These are phyloP conservation scores for Musa balbisiana DNA, from an alignment of 202 grass and related monocot genomes.

Conservation along the genomic window DNA sequence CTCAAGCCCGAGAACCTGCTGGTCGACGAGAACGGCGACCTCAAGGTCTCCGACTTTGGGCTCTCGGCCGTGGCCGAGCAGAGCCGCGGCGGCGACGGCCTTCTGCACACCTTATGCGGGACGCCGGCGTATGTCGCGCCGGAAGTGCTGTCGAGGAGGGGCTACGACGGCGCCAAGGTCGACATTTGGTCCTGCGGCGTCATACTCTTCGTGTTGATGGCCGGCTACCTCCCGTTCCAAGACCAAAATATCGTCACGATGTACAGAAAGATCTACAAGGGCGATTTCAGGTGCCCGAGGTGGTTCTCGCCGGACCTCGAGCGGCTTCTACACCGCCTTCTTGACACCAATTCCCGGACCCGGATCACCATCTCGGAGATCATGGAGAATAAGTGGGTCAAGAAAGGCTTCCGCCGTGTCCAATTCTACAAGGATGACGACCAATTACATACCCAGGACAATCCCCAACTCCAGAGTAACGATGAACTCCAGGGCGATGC, in stretches of 20 bases:
- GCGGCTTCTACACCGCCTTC: conserved; percentile 2
- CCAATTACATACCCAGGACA: conserved; percentile 45
- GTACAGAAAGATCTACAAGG: conserved; percentile 12
- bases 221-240: conserved; percentile 9
- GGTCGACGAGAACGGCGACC: conserved; percentile 60
- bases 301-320: conserved; percentile 6
- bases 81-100: conserved; percentile 45
- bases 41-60: conserved; percentile 94
- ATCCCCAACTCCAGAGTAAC: conserved; percentile 18
- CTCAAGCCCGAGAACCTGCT: conserved; percentile 89
- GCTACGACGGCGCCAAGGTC: conserved; percentile 74
- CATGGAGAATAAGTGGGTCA: conserved; percentile 3
- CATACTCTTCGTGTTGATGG: conserved; percentile 6
- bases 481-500: neutral
- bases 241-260: neutral
- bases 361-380: conserved; percentile 9
- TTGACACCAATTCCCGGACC: neutral
- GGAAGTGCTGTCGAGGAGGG: conserved; percentile 58
- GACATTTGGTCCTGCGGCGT: conserved; percentile 36
- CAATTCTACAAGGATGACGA: conserved; percentile 78
- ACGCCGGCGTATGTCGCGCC: conserved; percentile 91
- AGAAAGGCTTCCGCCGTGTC: conserved; percentile 14
- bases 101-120: conserved; percentile 92
- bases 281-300: neutral
- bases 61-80: conserved; percentile 82